phyloP scores from a whole-genome alignment of 768 basidiomycete species.

The Tulasnella sp. region DNA sequence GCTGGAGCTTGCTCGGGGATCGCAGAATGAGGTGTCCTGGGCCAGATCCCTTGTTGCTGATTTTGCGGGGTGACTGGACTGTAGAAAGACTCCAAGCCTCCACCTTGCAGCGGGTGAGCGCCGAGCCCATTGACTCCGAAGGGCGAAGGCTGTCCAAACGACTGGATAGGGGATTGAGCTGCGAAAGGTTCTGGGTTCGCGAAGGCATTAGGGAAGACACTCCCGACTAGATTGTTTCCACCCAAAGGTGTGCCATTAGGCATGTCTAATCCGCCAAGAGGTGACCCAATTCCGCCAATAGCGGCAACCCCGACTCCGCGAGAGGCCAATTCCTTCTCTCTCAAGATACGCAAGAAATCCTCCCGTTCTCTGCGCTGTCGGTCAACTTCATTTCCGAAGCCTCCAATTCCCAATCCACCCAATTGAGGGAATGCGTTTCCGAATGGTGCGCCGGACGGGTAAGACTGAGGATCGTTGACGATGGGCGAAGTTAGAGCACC shows the following conservation, averaged over 20 bases:
- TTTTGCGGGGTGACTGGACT: not conserved
- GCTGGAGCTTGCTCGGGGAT: not conserved
- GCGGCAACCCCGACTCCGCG: not conserved
- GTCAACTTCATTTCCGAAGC: conserved; percentile 40
- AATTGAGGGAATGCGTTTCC: not conserved
- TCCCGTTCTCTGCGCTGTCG: conserved; percentile 52
- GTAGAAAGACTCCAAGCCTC: not conserved
- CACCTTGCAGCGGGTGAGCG: not conserved
- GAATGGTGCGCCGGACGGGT: not conserved
- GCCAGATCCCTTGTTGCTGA: not conserved
- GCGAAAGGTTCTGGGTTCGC: not conserved
- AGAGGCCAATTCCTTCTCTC: conserved; percentile 26
- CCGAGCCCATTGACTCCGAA: not conserved
- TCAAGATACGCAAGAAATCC: conserved; percentile 60
- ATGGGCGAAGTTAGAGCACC: not conserved
- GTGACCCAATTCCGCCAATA: not conserved
- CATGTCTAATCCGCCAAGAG: conserved; percentile 9
- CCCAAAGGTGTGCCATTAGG: not conserved
- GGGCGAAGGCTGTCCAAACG: not conserved
- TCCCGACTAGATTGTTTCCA: not conserved
- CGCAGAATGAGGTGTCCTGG: not conserved
- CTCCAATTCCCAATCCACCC: not conserved
- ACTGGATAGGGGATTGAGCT: not conserved
- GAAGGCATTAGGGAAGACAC: not conserved
- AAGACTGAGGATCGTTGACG: not conserved